These are phyloP conservation scores for Penicillium sp. DNA, from an alignment of 2,329 filamentous ascomycete species.

Conservation along the genomic window DNA sequence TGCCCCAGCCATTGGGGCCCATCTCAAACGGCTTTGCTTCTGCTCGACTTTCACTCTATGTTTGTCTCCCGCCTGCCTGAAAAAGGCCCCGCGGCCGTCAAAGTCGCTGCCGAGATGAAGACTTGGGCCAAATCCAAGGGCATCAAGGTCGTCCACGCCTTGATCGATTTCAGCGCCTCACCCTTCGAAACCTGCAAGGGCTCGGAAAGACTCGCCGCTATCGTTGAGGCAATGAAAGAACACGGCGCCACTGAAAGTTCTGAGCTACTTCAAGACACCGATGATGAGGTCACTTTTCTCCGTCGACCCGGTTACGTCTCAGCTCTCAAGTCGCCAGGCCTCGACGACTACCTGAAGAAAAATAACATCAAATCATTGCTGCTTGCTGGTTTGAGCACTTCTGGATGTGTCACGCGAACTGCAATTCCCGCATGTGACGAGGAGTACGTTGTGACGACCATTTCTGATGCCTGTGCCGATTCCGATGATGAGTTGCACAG, in stretches of 20 bases:
- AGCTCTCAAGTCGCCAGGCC: background rate
- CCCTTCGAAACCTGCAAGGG: constrained; percentile 25
- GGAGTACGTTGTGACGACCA: background rate
- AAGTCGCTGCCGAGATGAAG: constrained; percentile 21
- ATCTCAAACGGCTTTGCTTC: constrained; percentile 29
- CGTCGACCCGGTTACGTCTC: background rate
- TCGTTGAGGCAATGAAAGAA: background rate
- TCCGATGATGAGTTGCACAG: background rate
- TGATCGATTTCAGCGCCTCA: constrained; percentile 22
- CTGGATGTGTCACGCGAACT: background rate
- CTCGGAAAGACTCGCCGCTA: background rate
- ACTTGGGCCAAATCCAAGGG: constrained; percentile 28
- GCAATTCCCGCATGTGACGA: background rate
- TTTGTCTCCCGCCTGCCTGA: constrained; percentile 6
- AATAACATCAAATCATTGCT: background rate
- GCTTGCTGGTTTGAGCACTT: background rate
- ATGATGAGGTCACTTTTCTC: background rate
- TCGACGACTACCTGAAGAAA: background rate
- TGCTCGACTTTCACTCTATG: constrained; percentile 32
- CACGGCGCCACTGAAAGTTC: background rate
- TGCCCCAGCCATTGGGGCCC: constrained; percentile 22
- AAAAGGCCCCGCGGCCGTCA: constrained; percentile 8
- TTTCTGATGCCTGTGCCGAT: background rate
- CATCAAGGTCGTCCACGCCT: constrained; percentile 28
- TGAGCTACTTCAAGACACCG: background rate